Evolutionary conservation across 192 early-diverging fungal genomes (phyloP), one percentile per base, ranked within the genome.

Genomic region (Paraglomus occultum): DNA sequence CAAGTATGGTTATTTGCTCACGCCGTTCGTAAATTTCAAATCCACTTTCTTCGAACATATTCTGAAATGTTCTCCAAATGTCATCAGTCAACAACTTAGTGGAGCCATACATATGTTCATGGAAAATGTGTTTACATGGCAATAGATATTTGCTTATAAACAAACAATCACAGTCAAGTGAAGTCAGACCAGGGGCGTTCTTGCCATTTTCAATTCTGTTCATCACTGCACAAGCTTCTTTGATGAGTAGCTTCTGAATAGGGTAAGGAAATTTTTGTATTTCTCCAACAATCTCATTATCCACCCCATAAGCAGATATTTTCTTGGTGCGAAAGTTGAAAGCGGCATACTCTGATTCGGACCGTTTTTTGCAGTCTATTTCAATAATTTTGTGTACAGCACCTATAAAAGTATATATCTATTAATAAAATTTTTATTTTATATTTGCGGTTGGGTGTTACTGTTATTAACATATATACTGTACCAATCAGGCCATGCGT

Each of bases 1-100:
- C 8, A 14, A 39, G 40, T 40, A 52, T 42, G 14, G 38, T 18
- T 1, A 71, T 20, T 49, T 43, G 42, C 46, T 61, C 48, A 11
- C 60, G 38, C 8, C 31, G 15, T 39, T 64, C 6, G 64, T 72
- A 72, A 22, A 72, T 53, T 42, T 52, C 38, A 50, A 72, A 44
- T 8, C 61, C 60, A 72, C 10, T 54, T 52, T 72, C 71, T 52
- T 64, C 49, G 44, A 63, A 63, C n/a, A 71, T 51, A 11, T 4
- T 5, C 31, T 62, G 58, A 64, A 72, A 72, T 40, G 6, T 64
- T 49, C 44, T 63, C 39, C 71, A 72, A 49, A 17, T 47, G 14
- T 63, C 49, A n/a, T 15, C 20, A 5, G 31, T 72, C 31, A 72
- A 53, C 14, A 70, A 57, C 4, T 22, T 47, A 4, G 22, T 49